Evolutionary conservation across 352 stramenopile species (phyloP).

Genomic region (Phytophthora parvispora): DNA sequence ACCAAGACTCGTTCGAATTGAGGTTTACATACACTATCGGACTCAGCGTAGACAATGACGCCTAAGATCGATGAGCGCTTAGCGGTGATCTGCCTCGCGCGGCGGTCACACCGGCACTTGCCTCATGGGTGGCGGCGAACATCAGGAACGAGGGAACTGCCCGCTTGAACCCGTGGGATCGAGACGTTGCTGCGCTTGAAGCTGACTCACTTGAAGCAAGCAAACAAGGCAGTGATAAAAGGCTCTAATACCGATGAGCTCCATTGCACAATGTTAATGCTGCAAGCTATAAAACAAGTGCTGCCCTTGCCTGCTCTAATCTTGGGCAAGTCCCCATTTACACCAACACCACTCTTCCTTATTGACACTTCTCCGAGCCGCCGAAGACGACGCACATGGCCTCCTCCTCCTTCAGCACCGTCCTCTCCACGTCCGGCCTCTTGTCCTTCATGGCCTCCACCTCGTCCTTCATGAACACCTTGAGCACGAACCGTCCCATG

Average conservation of each 20-base stretch:
- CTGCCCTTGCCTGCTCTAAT: background rate
- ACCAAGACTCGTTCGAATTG: too few relatives aligned
- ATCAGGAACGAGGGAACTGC: background rate
- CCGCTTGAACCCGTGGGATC: background rate
- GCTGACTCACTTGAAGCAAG: background rate
- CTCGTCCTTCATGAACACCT: slow-evolving; percentile 41
- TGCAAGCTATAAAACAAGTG: slow-evolving; percentile 32
- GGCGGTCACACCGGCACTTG: background rate
- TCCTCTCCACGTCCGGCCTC: slow-evolving; percentile 31
- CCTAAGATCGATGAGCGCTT: slow-evolving; percentile 4
- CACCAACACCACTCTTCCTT: slow-evolving; percentile 4
- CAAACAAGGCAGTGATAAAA: background rate
- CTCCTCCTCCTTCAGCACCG: slow-evolving; percentile 35
- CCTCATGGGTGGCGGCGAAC: slow-evolving; percentile 10
- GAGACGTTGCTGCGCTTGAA: slow-evolving; percentile 5
- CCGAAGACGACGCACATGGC: slow-evolving; percentile 40
- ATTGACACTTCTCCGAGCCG: slow-evolving; percentile 32
- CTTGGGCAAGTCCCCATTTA: background rate
- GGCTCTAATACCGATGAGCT: slow-evolving; percentile 36
- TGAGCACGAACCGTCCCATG: slow-evolving; percentile 31
- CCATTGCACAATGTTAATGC: slow-evolving; percentile 29
- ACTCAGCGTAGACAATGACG: background rate
- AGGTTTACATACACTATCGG: background rate
- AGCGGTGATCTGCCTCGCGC: background rate
- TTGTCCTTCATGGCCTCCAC: slow-evolving; percentile 45